Conservation (phyloP, 257 asterid genomes). For the Nicotiana obtusifolia region DNA sequence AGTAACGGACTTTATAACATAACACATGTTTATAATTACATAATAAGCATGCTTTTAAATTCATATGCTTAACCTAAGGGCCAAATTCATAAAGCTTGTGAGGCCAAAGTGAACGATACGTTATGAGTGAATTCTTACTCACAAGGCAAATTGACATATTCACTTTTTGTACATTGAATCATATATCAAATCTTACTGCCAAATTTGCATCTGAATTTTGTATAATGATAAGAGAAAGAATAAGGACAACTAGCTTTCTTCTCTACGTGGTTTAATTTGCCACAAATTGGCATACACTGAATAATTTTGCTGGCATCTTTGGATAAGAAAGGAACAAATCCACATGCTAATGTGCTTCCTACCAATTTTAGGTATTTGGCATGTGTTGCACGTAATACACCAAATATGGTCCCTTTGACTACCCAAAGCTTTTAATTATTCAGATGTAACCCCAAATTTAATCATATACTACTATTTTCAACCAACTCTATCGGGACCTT, state of each 20-base stretch:
- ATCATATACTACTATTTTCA: slow-evolving; percentile 2
- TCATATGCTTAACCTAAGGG: too few species aligned
- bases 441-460: neutral
- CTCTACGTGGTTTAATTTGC: neutral
- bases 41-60: too few species aligned
- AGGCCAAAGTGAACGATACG: too few species aligned
- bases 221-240: neutral
- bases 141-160: neutral
- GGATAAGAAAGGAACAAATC: slow-evolving; percentile 13
- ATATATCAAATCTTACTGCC: neutral
- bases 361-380: neutral
- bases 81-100: too few species aligned
- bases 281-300: neutral
- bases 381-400: neutral
- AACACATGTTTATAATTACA: too few species aligned
- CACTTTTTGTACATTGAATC: neutral
- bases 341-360: slow-evolving; percentile 7
- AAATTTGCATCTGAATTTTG: neutral
- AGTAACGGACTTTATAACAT: too few species aligned
- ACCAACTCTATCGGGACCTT: slow-evolving; percentile 18
- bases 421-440: neutral
- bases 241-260: neutral
- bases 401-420: neutral
- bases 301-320: neutral
- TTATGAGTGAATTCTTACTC: too few species aligned